Conservation (phyloP, 352 stramenopile genomes). For the Phytophthora lateralis region DNA sequence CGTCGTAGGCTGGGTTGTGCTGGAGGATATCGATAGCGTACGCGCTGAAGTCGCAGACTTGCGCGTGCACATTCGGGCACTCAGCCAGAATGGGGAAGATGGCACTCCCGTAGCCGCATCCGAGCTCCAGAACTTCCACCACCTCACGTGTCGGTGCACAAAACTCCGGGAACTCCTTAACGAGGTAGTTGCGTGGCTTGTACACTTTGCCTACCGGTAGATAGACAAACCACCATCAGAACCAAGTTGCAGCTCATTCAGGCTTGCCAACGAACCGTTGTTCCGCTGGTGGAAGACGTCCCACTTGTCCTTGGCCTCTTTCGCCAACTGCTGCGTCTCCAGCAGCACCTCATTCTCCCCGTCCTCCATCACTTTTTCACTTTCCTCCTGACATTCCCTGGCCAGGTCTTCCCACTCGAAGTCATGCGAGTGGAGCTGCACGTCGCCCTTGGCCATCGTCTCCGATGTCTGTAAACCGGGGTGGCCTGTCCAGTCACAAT, state of each 20-base stretch:
- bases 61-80: slow-evolving; percentile 64
- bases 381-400: slow-evolving; percentile 36
- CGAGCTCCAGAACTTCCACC: slow-evolving; percentile 75
- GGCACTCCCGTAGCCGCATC: slow-evolving; percentile 88
- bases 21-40: slow-evolving; percentile 74
- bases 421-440: slow-evolving; percentile 78
- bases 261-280: slow-evolving; percentile 48
- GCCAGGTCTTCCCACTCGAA: slow-evolving; percentile 82
- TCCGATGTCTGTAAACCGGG: slow-evolving; percentile 7
- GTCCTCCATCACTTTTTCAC: slow-evolving; percentile 7
- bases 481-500: slow-evolving; percentile 4
- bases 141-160: slow-evolving; percentile 33
- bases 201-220: slow-evolving; percentile 65
- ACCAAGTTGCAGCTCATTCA: not conserved
- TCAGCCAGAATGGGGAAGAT: slow-evolving; percentile 84
- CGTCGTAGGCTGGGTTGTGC: slow-evolving; percentile 55
- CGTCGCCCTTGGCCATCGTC: slow-evolving; percentile 22
- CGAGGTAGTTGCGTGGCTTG: slow-evolving; percentile 83
- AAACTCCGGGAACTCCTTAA: slow-evolving; percentile 85
- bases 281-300: slow-evolving; percentile 80
- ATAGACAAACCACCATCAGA: not conserved
- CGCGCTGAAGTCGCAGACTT: slow-evolving; percentile 87
- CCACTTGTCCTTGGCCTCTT: slow-evolving; percentile 73
- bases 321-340: slow-evolving; percentile 40
- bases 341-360: slow-evolving; percentile 3